phyloP scores from a whole-genome alignment of 306 rosid genomes.

The Vicia villosa region DNA sequence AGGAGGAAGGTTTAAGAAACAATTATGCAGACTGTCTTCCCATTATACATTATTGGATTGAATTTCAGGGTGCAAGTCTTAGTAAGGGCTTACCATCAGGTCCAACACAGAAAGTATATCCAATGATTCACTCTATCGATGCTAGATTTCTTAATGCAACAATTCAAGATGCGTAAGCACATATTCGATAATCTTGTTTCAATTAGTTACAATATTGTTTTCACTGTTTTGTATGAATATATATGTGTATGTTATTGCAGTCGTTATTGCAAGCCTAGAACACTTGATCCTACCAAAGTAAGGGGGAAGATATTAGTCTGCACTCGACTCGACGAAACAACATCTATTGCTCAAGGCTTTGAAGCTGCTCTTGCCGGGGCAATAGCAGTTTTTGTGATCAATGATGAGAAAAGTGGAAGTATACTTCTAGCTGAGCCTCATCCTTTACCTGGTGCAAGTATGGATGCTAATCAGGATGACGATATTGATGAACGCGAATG shows the following conservation, averaged over 20 bases:
- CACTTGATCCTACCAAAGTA: constrained; percentile 43
- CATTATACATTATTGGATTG: background rate
- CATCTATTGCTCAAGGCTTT: constrained; percentile 44
- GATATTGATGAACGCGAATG: constrained; percentile 27
- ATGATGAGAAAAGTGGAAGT: constrained; percentile 33
- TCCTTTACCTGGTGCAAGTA: constrained; percentile 44
- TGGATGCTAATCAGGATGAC: constrained; percentile 1
- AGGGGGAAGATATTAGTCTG: constrained; percentile 50
- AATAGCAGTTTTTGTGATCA: constrained; percentile 56
- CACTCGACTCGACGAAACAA: constrained; percentile 37
- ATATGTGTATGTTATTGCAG: constrained; percentile 31
- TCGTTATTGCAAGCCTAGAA: constrained; percentile 33
- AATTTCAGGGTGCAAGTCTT: constrained; percentile 65
- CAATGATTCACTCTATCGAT: constrained; percentile 45
- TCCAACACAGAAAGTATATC: constrained; percentile 40
- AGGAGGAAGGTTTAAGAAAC: background rate
- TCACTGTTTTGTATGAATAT: too few relatives aligned
- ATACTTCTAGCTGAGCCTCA: constrained; percentile 53
- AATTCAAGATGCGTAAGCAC: constrained; percentile 47
- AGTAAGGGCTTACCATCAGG: constrained; percentile 41
- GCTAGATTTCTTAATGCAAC: constrained; percentile 45
- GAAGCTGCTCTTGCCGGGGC: constrained; percentile 57
- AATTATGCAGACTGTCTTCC: background rate
- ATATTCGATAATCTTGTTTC: background rate
- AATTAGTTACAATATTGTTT: background rate